phyloP scores from a whole-genome alignment of 345 rosid species.

The Aethionema arabicum region DNA sequence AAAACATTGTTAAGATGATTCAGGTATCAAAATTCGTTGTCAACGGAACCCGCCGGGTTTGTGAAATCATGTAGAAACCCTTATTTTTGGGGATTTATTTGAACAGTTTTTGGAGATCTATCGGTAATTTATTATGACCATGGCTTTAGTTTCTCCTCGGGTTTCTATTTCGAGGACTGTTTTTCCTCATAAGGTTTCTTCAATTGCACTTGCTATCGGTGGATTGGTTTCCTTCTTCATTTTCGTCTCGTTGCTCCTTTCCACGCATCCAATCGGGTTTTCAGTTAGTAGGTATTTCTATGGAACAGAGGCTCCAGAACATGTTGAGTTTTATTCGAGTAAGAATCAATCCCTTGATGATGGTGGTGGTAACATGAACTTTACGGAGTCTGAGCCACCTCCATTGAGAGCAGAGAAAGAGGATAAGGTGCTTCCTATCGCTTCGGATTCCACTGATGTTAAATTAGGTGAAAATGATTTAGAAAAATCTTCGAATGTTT shows the following conservation, averaged over 20 bases:
- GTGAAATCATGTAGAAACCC: too few relatives aligned
- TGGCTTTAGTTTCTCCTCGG: conserved; percentile 58
- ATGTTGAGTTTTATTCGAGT: conserved; percentile 32
- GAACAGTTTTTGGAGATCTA: not conserved
- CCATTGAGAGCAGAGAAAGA: conserved; percentile 29
- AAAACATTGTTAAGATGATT: not conserved
- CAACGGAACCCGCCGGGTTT: too few relatives aligned
- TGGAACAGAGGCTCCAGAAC: conserved; percentile 45
- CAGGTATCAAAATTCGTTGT: too few relatives aligned
- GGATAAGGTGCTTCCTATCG: conserved; percentile 24
- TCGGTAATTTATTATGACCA: conserved; percentile 23
- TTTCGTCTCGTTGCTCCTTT: conserved; percentile 62
- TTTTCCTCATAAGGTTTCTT: conserved; percentile 57
- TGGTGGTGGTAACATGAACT: conserved; percentile 18
- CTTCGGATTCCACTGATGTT: conserved; percentile 30
- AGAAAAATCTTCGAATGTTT: conserved; percentile 28
- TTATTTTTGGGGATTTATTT: too few relatives aligned
- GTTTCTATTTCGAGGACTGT: conserved; percentile 40
- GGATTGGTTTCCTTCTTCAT: conserved; percentile 65
- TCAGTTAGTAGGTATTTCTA: conserved; percentile 57
- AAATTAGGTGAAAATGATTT: conserved; percentile 35
- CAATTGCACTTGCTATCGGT: conserved; percentile 56
- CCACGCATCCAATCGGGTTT: conserved; percentile 59
- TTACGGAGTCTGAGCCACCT: conserved; percentile 9
- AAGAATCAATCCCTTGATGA: conserved; percentile 20